Percentiles rank a stretch among this genome's conserved stretches.
These are phyloP conservation scores for Eucommia ulmoides DNA, from an alignment of 257 asterid genomes.

Conservation along the genomic window DNA sequence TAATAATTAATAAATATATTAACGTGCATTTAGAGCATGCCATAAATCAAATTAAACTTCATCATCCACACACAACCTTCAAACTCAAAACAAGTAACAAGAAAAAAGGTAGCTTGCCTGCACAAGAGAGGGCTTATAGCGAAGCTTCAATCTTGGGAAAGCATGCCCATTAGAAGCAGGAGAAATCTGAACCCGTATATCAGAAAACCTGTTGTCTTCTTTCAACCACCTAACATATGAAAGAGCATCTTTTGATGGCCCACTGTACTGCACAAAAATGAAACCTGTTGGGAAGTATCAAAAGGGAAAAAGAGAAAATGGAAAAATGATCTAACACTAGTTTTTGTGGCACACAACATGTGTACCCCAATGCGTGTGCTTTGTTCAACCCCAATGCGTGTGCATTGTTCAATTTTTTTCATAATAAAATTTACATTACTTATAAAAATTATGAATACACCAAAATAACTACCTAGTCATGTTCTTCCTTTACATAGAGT, in stretches of 20 bases:
- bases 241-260: conserved; percentile 75
- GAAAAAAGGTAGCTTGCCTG: too few relatives aligned
- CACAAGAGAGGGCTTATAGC: conserved; percentile 95
- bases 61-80: too few relatives aligned
- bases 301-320: conserved; percentile 6
- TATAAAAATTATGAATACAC: too few relatives aligned
- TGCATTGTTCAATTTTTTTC: too few relatives aligned
- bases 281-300: conserved; percentile 8
- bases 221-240: conserved; percentile 77
- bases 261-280: conserved; percentile 77
- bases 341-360: too few relatives aligned
- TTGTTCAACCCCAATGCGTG: neutral
- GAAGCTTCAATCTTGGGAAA: conserved; percentile 83
- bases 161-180: conserved; percentile 64
- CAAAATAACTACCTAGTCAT: too few relatives aligned
- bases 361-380: neutral
- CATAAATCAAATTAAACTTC: too few relatives aligned
- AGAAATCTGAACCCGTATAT: conserved; percentile 70
- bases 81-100: too few relatives aligned
- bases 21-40: too few relatives aligned
- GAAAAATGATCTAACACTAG: neutral
- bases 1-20: too few relatives aligned
- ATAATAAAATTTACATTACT: neutral
- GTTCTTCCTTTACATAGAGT: too few relatives aligned
- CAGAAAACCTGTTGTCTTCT: conserved; percentile 66